Evolutionary conservation across 345 rosid genomes (phyloP).

Genomic region (Boechera divaricarpa): DNA sequence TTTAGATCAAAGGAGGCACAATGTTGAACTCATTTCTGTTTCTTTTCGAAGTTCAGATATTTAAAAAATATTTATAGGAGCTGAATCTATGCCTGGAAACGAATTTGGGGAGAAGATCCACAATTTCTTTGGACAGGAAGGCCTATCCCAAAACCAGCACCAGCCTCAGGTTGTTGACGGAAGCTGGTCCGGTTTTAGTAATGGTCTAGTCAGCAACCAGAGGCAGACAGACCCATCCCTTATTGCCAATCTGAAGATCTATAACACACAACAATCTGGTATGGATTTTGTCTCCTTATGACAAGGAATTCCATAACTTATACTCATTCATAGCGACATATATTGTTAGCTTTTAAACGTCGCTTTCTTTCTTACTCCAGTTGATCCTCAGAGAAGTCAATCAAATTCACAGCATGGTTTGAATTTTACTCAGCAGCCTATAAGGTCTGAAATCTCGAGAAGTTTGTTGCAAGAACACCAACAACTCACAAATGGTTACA

Average conservation of each 20-base stretch:
- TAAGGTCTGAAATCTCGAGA: conserved; percentile 63
- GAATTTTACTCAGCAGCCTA: conserved; percentile 56
- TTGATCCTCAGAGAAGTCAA: conserved; percentile 66
- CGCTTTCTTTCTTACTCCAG: conserved; percentile 52
- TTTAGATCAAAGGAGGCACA: conserved; percentile 14
- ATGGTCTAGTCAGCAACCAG: conserved; percentile 66
- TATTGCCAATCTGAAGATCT: conserved; percentile 62
- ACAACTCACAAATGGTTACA: conserved; percentile 63
- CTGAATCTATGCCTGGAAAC: conserved; percentile 94
- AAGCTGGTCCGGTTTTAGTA: conserved; percentile 65
- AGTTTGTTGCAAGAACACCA: conserved; percentile 62
- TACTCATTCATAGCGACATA: conserved; percentile 33
- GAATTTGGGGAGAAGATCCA: conserved; percentile 92
- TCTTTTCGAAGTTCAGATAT: conserved; percentile 41
- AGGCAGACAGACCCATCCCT: conserved; percentile 63
- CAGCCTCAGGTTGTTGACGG: conserved; percentile 65
- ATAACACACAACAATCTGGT: conserved; percentile 69
- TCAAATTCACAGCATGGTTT: conserved; percentile 63
- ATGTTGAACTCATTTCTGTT: conserved; percentile 32
- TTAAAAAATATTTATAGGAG: conserved; percentile 45
- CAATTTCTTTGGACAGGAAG: conserved; percentile 81
- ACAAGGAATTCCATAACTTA: neutral
- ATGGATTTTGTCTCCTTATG: conserved; percentile 33
- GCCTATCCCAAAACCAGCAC: conserved; percentile 68
- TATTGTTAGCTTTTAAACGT: conserved; percentile 24